Evolutionary conservation across 2,329 filamentous ascomycete genomes (phyloP).

Genomic region (Neodidymelliopsis sp.): DNA sequence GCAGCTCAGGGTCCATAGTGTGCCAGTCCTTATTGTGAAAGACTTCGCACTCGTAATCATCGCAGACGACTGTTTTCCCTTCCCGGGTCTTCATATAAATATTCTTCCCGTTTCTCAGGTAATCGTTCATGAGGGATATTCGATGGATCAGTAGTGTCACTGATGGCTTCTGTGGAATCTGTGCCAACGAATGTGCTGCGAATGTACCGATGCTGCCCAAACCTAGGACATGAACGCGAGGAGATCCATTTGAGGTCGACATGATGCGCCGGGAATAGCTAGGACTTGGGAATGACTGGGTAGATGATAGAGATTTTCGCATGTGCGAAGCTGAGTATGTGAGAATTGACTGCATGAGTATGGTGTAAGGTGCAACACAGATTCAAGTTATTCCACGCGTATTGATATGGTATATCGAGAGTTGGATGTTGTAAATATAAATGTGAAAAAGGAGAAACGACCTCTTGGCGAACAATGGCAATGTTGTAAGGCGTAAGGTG

Average conservation of each 20-base stretch:
- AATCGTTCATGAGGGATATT: conserved; percentile 4
- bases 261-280: conserved; percentile 1
- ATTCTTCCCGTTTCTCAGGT: not conserved
- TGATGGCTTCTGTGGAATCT: conserved; percentile 4
- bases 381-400: too few species aligned
- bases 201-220: conserved; percentile 17
- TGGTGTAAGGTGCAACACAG: too few species aligned
- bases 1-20: too few species aligned
- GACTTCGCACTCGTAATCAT: conserved; percentile 8
- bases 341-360: too few species aligned
- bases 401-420: too few species aligned
- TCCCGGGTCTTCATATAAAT: conserved; percentile 7
- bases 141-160: conserved; percentile 12
- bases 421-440: too few species aligned
- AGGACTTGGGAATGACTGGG: too few species aligned
- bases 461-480: too few species aligned
- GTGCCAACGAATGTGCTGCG: conserved; percentile 15
- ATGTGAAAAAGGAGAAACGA: too few species aligned
- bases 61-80: conserved; percentile 2
- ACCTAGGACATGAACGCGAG: conserved; percentile 13
- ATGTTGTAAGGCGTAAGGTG: too few species aligned
- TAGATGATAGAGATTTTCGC: too few species aligned
- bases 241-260: not conserved
- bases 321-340: too few species aligned
- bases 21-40: conserved; percentile 2